phyloP scores from a whole-genome alignment of 2,329 filamentous ascomycete species.

The Shiraia sp. region DNA sequence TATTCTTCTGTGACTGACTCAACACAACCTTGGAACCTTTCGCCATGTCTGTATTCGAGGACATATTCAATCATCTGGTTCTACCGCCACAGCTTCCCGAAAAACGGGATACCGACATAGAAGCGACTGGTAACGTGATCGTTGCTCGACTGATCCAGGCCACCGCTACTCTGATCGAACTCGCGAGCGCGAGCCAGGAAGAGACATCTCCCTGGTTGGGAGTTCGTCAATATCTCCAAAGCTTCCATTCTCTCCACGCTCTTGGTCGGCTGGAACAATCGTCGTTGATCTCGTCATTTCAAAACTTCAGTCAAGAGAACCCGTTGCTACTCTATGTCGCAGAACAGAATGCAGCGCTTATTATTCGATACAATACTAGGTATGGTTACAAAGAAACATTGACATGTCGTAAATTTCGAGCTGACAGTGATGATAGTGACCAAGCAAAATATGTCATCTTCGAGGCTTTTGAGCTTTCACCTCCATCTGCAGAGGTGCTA shows the following conservation, averaged over 20 bases:
- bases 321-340: slow-evolving; percentile 43
- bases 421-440: too few species aligned
- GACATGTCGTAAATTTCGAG: slow-evolving; percentile 15
- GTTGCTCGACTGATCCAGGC: slow-evolving; percentile 26
- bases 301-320: slow-evolving; percentile 7
- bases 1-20: too few species aligned
- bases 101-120: slow-evolving; percentile 26
- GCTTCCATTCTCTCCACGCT: slow-evolving; percentile 11
- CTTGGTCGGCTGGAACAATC: slow-evolving; percentile 11
- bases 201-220: slow-evolving; percentile 13
- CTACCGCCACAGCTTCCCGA: slow-evolving; percentile 41
- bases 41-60: slow-evolving; percentile 18
- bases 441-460: too few species aligned
- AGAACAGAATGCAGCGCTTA: slow-evolving; percentile 52
- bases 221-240: slow-evolving; percentile 11
- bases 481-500: slow-evolving; percentile 56
- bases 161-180: slow-evolving; percentile 15
- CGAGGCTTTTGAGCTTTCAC: slow-evolving; percentile 63
- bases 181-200: slow-evolving; percentile 10
- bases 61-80: slow-evolving; percentile 40
- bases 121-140: slow-evolving; percentile 26
- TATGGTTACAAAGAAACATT: slow-evolving; percentile 4
- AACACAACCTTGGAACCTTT: too few species aligned
- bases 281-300: slow-evolving; percentile 10
- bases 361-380: slow-evolving; percentile 43